Evolutionary conservation across 108 stramenopile species (phyloP), one percentile per base, ranked within the genome.

Genomic region (Pseudonitzschia multiseries): DNA sequence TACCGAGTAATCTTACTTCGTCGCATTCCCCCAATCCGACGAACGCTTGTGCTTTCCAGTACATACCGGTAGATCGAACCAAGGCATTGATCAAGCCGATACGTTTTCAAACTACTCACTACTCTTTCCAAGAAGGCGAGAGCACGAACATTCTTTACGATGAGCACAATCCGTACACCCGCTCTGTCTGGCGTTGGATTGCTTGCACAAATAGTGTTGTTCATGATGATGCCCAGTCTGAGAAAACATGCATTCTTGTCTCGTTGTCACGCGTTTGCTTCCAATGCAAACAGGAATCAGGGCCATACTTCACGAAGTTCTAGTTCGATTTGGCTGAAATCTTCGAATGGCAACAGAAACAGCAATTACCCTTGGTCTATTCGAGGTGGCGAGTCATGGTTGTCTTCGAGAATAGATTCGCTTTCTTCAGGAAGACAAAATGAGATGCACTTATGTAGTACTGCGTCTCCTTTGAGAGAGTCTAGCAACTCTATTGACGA

Each of bases 261-360:
- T 59, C 57, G 57, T 8, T 59, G 57, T 10, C 57, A 59, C 57
- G 57, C 57, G 24, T 59, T 59, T 59, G 57, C 57, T 22, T 26
- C 26, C 4, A 28, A 59, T 28, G 29, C 26, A 5, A 59, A 28
- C 14, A 59, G 29, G 27, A 21, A 14, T 8, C 57, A 59, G 15
- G 4, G 29, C 22, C 15, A 26, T 26, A 26, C 9, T 26, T 59
- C 57, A 9, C 22, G 57, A 27, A 59, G 57, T 28, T 15, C 57
- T 59, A 15, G 6, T 59, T 6, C 24, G 10, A 8, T 22, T 21
- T 17, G 57, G 26, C 14, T 28, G 24, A 54, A 54, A 15, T 24
- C n/a, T 54, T 24, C 8, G 28, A 59, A 59, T 31, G 21, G 26
- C 26, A 59, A 59, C 21, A 59, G 29, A n/a, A 59, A 51, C 9